Conservation (phyloP, 1,139 yeast species). For the Yamadazyma sp. region DNA sequence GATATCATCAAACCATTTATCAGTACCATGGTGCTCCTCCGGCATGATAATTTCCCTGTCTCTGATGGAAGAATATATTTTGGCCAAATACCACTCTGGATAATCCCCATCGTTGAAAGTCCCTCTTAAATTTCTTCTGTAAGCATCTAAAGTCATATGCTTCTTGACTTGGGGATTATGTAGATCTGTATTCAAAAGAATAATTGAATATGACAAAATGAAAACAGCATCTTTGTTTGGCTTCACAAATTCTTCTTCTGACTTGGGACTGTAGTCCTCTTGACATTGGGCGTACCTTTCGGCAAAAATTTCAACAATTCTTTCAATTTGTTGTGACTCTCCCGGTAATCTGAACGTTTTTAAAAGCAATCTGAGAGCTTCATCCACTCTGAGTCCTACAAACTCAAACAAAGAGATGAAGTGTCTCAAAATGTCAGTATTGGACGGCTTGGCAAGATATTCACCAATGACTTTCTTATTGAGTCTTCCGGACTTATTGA, state of each 20-base stretch:
- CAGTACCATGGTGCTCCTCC: conserved; percentile 88
- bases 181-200: conserved; percentile 75
- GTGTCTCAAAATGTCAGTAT: conserved; percentile 55
- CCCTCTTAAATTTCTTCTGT: conserved; percentile 77
- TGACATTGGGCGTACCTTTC: conserved; percentile 71
- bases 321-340: conserved; percentile 93
- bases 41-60: conserved; percentile 95
- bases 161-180: conserved; percentile 78
- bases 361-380: conserved; percentile 80
- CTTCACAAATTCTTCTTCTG: conserved; percentile 43
- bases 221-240: conserved; percentile 77
- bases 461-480: conserved; percentile 90
- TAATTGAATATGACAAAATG: conserved; percentile 70
- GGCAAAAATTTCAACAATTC: conserved; percentile 86
- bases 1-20: conserved; percentile 87
- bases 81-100: conserved; percentile 81
- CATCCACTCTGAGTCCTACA: conserved; percentile 79
- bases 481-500: conserved; percentile 74
- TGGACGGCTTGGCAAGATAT: conserved; percentile 74
- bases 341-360: conserved; percentile 93
- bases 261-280: conserved; percentile 16
- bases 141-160: conserved; percentile 87
- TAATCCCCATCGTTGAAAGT: conserved; percentile 76
- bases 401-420: conserved; percentile 79
- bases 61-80: conserved; percentile 75